These are phyloP conservation scores for Clavispora carvajalis DNA, from an alignment of 805 yeast genomes.

Conservation along the genomic window DNA sequence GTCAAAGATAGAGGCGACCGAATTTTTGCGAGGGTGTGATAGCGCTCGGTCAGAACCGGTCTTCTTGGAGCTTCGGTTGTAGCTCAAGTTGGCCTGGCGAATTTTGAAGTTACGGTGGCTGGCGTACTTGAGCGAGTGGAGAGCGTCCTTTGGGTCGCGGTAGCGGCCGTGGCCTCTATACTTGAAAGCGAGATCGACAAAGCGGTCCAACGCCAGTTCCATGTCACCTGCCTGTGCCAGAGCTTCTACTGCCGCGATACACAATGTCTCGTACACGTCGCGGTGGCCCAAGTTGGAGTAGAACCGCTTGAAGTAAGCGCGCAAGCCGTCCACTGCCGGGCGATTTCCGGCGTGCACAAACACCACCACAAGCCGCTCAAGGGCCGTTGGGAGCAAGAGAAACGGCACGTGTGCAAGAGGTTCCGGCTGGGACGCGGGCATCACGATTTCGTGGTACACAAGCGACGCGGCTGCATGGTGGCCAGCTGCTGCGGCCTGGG, in stretches of 20 bases:
- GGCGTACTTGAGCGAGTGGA: conserved; percentile 9
- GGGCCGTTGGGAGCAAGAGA: conserved; percentile 22
- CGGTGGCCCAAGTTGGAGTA: conserved; percentile 31
- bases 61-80: neutral
- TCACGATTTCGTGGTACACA: conserved; percentile 33
- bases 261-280: conserved; percentile 22
- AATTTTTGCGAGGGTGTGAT: too few relatives aligned
- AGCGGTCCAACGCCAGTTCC: conserved; percentile 19
- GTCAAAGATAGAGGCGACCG: conserved; percentile 11
- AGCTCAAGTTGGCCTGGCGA: conserved; percentile 15
- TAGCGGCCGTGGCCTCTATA: conserved; percentile 16
- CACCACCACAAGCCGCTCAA: conserved; percentile 24
- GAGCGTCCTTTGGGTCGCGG: conserved; percentile 5
- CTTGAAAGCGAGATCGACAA: conserved; percentile 15
- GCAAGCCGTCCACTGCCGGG: conserved; percentile 24
- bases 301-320: conserved; percentile 32
- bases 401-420: conserved; percentile 22
- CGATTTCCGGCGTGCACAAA: conserved; percentile 24
- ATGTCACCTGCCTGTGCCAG: conserved; percentile 19
- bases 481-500: conserved; percentile 19
- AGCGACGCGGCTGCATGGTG: conserved; percentile 28
- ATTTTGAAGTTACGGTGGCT: conserved; percentile 7
- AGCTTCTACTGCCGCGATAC: conserved; percentile 27
- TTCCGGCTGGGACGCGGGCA: conserved; percentile 18
- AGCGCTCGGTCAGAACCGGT: neutral